phyloP scores from a whole-genome alignment of 306 rosid genomes.

The Corylus avellana region DNA sequence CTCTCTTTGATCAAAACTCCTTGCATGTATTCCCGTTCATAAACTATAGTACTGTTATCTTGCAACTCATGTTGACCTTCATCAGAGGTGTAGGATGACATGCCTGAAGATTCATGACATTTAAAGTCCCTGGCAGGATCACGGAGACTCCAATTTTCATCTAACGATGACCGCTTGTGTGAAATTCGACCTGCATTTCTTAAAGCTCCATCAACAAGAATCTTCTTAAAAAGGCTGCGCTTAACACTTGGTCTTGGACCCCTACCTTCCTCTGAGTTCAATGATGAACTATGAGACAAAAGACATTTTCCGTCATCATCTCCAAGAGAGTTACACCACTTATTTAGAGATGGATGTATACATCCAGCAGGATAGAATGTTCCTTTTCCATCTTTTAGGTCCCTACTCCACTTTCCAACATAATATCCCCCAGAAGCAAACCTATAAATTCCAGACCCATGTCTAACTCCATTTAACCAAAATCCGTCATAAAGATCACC shows the following conservation, averaged over 20 bases:
- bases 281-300: slow-evolving; percentile 27
- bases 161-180: slow-evolving; percentile 45
- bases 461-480: slow-evolving; percentile 77
- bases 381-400: slow-evolving; percentile 93
- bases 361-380: slow-evolving; percentile 77
- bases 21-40: slow-evolving; percentile 89
- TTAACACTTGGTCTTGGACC: slow-evolving; percentile 43
- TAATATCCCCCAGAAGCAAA: slow-evolving; percentile 79
- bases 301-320: slow-evolving; percentile 27
- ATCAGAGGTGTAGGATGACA: slow-evolving; percentile 31
- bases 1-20: slow-evolving; percentile 84
- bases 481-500: slow-evolving; percentile 76
- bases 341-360: slow-evolving; percentile 64
- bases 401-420: slow-evolving; percentile 85
- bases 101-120: slow-evolving; percentile 33
- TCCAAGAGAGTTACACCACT: slow-evolving; percentile 49
- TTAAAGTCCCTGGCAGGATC: slow-evolving; percentile 42
- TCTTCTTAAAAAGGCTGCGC: slow-evolving; percentile 61
- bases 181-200: slow-evolving; percentile 49
- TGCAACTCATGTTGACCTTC: slow-evolving; percentile 45
- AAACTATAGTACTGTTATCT: slow-evolving; percentile 35
- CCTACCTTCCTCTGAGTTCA: slow-evolving; percentile 33
- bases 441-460: slow-evolving; percentile 81
- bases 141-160: slow-evolving; percentile 25
- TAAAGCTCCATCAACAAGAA: slow-evolving; percentile 40